Evolutionary conservation across 139 green algal genomes (phyloP).

Genomic region (Chlamydomonas eustigma): DNA sequence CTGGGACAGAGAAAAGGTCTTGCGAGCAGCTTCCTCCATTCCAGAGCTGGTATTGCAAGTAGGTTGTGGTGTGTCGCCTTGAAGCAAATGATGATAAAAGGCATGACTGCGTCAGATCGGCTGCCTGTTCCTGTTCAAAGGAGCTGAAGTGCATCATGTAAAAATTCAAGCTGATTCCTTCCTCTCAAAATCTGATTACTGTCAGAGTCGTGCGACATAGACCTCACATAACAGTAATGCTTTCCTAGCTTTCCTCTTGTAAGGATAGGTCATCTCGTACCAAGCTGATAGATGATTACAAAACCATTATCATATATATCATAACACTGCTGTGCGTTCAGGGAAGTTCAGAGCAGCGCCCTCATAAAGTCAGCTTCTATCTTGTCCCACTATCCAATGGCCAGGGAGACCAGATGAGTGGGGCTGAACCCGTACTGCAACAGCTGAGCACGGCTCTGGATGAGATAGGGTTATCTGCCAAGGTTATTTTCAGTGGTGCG

Average conservation of each 20-base stretch:
- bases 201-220: too few species aligned
- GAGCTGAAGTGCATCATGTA: too few species aligned
- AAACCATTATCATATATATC: neutral
- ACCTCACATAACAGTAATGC: neutral
- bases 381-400: constrained; percentile 30
- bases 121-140: too few species aligned
- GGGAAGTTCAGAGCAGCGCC: constrained; percentile 72
- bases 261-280: neutral
- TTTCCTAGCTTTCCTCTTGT: neutral
- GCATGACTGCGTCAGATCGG: too few species aligned
- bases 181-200: neutral
- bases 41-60: constrained; percentile 47
- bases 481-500: constrained; percentile 77
- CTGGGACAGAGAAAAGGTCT: constrained; percentile 48
- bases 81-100: neutral
- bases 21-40: constrained; percentile 27
- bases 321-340: constrained; percentile 33
- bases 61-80: neutral
- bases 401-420: neutral
- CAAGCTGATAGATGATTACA: neutral
- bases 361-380: constrained; percentile 88
- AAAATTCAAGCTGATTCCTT: neutral
- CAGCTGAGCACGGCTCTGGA: constrained; percentile 32
- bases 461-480: constrained; percentile 37
- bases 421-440: constrained; percentile 30